Evolutionary conservation across 169 alveolate genomes (phyloP), one percentile per base, ranked within the genome.

Genomic region (Plasmodium vinckei): DNA sequence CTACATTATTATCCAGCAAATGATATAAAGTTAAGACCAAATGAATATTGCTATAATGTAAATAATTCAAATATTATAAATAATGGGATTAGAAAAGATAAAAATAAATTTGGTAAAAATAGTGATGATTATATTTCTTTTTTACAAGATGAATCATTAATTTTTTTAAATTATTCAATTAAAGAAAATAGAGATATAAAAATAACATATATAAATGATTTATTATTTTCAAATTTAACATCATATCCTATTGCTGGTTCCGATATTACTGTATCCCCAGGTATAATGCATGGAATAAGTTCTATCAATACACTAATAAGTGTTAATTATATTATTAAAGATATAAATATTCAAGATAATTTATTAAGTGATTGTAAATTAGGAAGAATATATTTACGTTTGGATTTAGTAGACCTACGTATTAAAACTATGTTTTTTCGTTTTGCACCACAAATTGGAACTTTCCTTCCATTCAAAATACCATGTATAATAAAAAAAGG

Each of bases 231-330:
- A n/a, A 51, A 79, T 67, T 27, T 79, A 13, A 19, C 13, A 39
- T 59, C 65, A 5, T 79, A 67, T 42, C 89, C 89, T 7, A 79
- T 79, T 53, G 89, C 84, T 46, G 89, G 89, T 9, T 59, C 77
- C 12, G 89, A 79, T 27, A 67, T 79, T 42, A 65, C 89, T 27
- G 51, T 79, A 53, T 79, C 89, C 7, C 89, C 89, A 39, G 89
- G 89, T 21, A 60, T 79, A 21, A 79, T 79, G 89, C 70, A 79
- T 59, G 89, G 89, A 25, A 65, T 67, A 2, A 79, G 68, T 27
- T 79, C 82, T 0, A 79, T 79, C 67, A 57, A 79, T 59, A 82
- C 71, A 15, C 27, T 79, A 47, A 49, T 44, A 15, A 79, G 89
- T 70, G 68, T 79, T 39, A 64, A 79, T 19, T 71, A 79, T 47